Conservation (phyloP, 192 early-diverging fungal genomes). For the Linnemannia hyalina region DNA sequence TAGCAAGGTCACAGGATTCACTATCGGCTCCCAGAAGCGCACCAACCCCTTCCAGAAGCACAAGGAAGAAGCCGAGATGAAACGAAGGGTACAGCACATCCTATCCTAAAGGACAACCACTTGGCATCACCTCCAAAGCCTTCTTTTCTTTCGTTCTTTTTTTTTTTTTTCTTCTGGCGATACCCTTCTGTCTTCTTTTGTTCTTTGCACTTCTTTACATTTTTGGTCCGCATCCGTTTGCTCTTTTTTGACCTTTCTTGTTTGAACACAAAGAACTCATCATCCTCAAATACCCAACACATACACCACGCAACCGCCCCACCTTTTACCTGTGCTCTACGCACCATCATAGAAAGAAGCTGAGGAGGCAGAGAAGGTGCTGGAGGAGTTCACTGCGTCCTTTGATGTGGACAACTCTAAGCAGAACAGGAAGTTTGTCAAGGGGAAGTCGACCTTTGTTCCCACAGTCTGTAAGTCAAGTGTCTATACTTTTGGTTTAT, state of each 20-base stretch:
- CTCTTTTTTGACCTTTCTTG: background rate
- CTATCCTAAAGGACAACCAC: background rate
- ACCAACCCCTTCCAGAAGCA: slow-evolving; percentile 79
- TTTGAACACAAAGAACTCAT: slow-evolving; percentile 38
- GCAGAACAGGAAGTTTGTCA: slow-evolving; percentile 64
- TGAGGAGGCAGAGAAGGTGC: slow-evolving; percentile 83
- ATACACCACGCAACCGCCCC: background rate
- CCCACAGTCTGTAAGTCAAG: slow-evolving; percentile 50
- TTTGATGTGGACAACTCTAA: slow-evolving; percentile 72
- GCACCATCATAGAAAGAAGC: slow-evolving; percentile 70
- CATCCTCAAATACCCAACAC: slow-evolving; percentile 19
- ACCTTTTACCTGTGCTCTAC: background rate
- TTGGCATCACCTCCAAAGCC: background rate
- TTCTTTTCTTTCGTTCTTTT: background rate
- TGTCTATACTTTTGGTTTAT: background rate
- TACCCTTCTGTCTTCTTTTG: background rate
- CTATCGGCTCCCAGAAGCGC: slow-evolving; percentile 76
- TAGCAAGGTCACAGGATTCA: slow-evolving; percentile 77
- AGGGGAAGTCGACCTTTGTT: slow-evolving; percentile 61
- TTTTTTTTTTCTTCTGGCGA: slow-evolving; percentile 1
- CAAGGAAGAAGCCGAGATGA: slow-evolving; percentile 79
- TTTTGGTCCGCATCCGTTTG: background rate
- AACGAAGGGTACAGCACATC: slow-evolving; percentile 72
- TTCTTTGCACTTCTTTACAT: background rate
- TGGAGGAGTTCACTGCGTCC: slow-evolving; percentile 85